Conservation (phyloP, 495 filamentous ascomycete genomes). For the Eremomyces bilateralis region DNA sequence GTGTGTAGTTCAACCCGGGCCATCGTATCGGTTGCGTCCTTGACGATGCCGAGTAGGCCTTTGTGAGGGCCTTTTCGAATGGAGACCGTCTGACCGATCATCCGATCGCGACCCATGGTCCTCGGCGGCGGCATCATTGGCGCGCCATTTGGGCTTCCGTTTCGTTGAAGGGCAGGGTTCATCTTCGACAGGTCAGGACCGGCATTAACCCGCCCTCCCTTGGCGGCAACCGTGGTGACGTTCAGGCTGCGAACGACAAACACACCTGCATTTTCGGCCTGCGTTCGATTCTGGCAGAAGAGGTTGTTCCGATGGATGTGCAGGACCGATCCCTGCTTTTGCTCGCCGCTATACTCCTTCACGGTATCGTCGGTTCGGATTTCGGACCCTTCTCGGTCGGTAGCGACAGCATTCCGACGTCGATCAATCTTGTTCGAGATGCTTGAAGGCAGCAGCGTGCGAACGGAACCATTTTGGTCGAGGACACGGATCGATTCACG, state of each 20-base stretch:
- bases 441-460: constrained; percentile 70
- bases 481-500: constrained; percentile 75
- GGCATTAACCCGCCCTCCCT: constrained; percentile 44
- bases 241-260: constrained; percentile 37
- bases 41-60: constrained; percentile 83
- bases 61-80: constrained; percentile 73
- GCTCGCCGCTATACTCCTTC: constrained; percentile 71
- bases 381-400: constrained; percentile 82
- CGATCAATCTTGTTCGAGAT: constrained; percentile 69
- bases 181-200: constrained; percentile 69
- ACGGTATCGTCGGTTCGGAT: constrained; percentile 81
- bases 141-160: constrained; percentile 24
- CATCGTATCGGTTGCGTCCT: constrained; percentile 65
- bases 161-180: constrained; percentile 69
- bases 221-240: constrained; percentile 73
- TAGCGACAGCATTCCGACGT: constrained; percentile 65
- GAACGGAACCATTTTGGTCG: constrained; percentile 69
- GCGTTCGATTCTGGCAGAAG: constrained; percentile 67
- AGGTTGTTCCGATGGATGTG: constrained; percentile 81
- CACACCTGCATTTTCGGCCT: constrained; percentile 71
- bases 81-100: constrained; percentile 76
- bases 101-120: constrained; percentile 55
- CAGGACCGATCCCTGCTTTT: constrained; percentile 64
- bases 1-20: constrained; percentile 84
- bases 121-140: constrained; percentile 55